These are phyloP conservation scores for Chloris gayana DNA, from an alignment of 176 grass and related monocot species.

Conservation along the genomic window DNA sequence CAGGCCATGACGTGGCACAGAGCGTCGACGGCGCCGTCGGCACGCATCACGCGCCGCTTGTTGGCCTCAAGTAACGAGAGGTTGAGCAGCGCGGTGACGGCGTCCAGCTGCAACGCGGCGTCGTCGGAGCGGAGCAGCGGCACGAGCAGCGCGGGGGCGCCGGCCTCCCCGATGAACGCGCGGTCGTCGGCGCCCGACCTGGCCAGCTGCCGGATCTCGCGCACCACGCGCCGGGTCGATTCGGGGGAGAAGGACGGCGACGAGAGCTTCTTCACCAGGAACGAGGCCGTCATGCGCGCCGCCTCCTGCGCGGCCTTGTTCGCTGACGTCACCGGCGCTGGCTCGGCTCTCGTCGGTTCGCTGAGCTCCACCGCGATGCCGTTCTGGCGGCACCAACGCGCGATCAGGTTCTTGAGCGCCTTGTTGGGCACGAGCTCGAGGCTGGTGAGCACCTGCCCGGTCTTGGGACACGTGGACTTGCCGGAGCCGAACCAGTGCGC, in stretches of 20 bases:
- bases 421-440: constrained; percentile 78
- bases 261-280: constrained; percentile 83
- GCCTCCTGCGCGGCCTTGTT: constrained; percentile 97
- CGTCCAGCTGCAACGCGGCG: constrained; percentile 66
- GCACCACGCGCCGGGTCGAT: constrained; percentile 69
- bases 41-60: constrained; percentile 90
- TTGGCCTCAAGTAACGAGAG: constrained; percentile 89
- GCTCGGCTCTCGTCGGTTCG: constrained; percentile 48
- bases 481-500: constrained; percentile 77
- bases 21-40: constrained; percentile 63
- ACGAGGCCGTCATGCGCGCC: constrained; percentile 87
- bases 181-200: constrained; percentile 71
- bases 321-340: constrained; percentile 26
- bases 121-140: constrained; percentile 73
- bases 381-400: constrained; percentile 90
- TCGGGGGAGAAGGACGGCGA: constrained; percentile 50
- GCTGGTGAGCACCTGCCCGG: constrained; percentile 59
- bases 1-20: constrained; percentile 64
- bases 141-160: constrained; percentile 69
- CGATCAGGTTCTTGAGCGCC: constrained; percentile 85
- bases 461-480: constrained; percentile 89
- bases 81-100: constrained; percentile 90
- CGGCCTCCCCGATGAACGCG: constrained; percentile 78
- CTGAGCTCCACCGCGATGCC: constrained; percentile 57
- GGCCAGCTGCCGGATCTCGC: constrained; percentile 85